A percentile compares a stretch with the other conserved stretches of the same genome.
phyloP scores from a whole-genome alignment of 768 basidiomycete species.

The Agrocybe praecox region DNA sequence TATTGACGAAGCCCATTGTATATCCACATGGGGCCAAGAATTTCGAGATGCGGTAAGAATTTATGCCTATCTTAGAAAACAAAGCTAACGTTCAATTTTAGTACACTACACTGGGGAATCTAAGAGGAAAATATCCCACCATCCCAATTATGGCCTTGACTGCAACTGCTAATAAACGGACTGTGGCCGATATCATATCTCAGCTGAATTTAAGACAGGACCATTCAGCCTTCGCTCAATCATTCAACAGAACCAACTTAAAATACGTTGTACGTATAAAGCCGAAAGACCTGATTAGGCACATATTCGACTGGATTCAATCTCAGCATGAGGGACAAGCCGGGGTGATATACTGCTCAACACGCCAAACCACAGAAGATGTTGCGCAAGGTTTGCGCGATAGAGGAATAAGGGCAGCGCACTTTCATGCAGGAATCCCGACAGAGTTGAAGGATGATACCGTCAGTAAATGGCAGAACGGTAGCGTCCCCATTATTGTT shows the following conservation, averaged over 20 bases:
- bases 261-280: constrained; percentile 63
- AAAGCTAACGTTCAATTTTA: constrained; percentile 28
- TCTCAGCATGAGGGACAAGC: constrained; percentile 55
- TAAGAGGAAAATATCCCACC: constrained; percentile 74
- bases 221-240: constrained; percentile 65
- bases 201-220: constrained; percentile 65
- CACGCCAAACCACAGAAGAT: constrained; percentile 76
- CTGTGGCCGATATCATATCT: constrained; percentile 76
- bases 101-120: constrained; percentile 68
- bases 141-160: constrained; percentile 97
- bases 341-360: constrained; percentile 86
- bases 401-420: constrained; percentile 62
- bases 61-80: not conserved
- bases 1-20: constrained; percentile 96
- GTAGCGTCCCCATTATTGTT: constrained; percentile 79
- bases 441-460: constrained; percentile 61
- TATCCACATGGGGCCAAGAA: constrained; percentile 93
- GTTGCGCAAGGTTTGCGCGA: constrained; percentile 70
- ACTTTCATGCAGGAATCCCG: constrained; percentile 86
- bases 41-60: constrained; percentile 78
- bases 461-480: constrained; percentile 75
- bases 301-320: constrained; percentile 73
- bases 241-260: constrained; percentile 94
- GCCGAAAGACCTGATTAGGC: constrained; percentile 46
- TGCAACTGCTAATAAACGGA: constrained; percentile 85